A percentile compares a stretch with the other conserved stretches of the same genome.
Evolutionary conservation across 495 filamentous ascomycete species (phyloP).

Genomic region (Neurospora tetraspora): DNA sequence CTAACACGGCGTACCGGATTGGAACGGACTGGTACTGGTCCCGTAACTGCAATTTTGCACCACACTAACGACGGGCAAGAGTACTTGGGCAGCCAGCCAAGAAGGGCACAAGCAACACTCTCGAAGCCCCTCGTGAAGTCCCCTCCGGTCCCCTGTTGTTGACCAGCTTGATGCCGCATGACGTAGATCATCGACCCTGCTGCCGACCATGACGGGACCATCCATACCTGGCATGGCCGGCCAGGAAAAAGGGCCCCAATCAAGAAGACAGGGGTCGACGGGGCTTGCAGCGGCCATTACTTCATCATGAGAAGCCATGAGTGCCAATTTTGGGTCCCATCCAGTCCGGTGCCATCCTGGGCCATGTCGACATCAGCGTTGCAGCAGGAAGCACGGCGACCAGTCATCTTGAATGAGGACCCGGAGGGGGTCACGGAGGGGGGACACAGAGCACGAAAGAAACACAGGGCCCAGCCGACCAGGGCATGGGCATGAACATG

Average conservation of each 20-base stretch:
- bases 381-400: neutral
- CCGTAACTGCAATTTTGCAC: neutral
- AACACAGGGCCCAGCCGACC: neutral
- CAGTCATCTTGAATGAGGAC: neutral
- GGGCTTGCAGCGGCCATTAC: neutral
- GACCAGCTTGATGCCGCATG: constrained; percentile 1
- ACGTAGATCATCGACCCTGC: constrained; percentile 3
- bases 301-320: neutral
- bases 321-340: neutral
- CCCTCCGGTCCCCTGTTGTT: neutral
- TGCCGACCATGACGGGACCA: neutral
- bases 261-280: neutral
- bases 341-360: neutral
- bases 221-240: neutral
- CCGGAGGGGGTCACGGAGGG: neutral
- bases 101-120: neutral
- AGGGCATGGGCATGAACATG: neutral
- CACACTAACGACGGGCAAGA: no score
- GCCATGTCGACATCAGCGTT: neutral
- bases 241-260: neutral
- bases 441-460: neutral
- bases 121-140: neutral
- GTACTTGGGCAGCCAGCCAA: no score
- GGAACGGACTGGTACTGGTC: neutral
- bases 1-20: neutral